Base-by-base conservation (phyloP, 192 early-diverging fungal species). In the Mortierella antarctica region DNA sequence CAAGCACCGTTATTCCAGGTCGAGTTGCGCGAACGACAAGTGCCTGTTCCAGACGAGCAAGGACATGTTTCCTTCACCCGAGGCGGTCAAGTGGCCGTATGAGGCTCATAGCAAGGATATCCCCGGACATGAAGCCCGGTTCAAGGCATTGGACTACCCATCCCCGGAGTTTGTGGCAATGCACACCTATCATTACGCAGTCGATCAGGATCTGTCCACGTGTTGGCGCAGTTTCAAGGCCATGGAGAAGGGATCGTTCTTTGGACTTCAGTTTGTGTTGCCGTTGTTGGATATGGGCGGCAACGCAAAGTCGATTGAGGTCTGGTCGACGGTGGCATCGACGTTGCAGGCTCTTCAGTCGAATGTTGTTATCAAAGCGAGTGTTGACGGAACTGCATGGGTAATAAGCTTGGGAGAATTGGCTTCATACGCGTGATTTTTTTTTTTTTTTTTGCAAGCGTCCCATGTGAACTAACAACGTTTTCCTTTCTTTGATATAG, bases 31-130 rank as follows among this genome's bases (percentile, higher is more conserved):
- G 42, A 87, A 88, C 44, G 87, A 87, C 62, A 85, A 83, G 59
- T 88, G 87, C 50, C 76, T 90, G 45, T 88, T 90, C 41, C 73
- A 82, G 18, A 88, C 87, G n/a, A 86, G 75, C 57, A 76, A 83
- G n/a, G 85, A 83, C 58, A 79, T 85, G 56, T 86, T 88, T 59
- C 87, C 86, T 45, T 15, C 39, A 18, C 87, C 87, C 45, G 76
- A 77, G 2, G 17, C 23, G 8, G 69, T 89, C 13, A 75, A 83
- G 57, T 79, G 86, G 73, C 65, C 70, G 2, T 39, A 49, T 11
- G 70, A 71, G 39, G 51, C 57, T 17, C 55, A 70, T 18, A 63
- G 59, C 8, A 62, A 75, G 42, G 73, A 83, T 40, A 83, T 83
- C 20, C 69, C 82, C 60, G 71, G 80, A 7, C 74, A 83, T 12